Evolutionary conservation across 352 stramenopile genomes (phyloP).

Genomic region (Phytopythium kandeliae): DNA sequence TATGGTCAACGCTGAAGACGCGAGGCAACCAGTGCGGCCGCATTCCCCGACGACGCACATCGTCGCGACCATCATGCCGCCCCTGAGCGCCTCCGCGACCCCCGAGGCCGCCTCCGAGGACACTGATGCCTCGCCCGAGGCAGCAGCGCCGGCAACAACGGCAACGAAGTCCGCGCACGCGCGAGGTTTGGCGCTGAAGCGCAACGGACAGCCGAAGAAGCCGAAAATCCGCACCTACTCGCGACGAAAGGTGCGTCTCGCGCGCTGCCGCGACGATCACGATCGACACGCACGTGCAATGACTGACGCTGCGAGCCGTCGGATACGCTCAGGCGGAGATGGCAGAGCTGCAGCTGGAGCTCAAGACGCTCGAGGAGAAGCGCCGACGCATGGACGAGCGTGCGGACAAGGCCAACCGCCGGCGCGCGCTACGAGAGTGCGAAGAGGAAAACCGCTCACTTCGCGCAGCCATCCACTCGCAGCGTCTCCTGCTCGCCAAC

Average conservation of each 20-base stretch:
- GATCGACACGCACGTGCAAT: too few species aligned
- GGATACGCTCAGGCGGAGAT: conserved; percentile 15
- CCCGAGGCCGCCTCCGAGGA: not conserved
- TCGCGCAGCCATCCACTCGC: conserved; percentile 17
- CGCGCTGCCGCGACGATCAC: not conserved
- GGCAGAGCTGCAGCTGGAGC: conserved; percentile 15
- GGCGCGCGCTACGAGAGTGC: not conserved
- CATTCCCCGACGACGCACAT: too few species aligned
- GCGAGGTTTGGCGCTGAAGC: conserved; percentile 1
- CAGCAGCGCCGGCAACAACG: not conserved
- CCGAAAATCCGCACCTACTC: conserved; percentile 20
- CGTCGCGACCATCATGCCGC: not conserved
- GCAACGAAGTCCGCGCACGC: not conserved
- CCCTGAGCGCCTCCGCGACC: not conserved
- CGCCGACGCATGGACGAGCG: conserved; percentile 7
- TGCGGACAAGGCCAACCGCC: conserved; percentile 12
- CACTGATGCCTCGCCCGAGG: too few species aligned
- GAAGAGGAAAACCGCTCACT: conserved; percentile 15
- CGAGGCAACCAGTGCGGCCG: too few species aligned
- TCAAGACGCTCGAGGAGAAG: conserved; percentile 11
- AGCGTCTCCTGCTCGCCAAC: conserved; percentile 16
- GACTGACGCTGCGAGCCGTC: too few species aligned
- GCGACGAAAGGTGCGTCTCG: conserved; percentile 12
- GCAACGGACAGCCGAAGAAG: conserved; percentile 8
- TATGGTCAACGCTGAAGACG: too few species aligned